These are phyloP conservation scores for Raddia guianensis DNA, from an alignment of 176 grass and related monocot genomes.

Conservation along the genomic window DNA sequence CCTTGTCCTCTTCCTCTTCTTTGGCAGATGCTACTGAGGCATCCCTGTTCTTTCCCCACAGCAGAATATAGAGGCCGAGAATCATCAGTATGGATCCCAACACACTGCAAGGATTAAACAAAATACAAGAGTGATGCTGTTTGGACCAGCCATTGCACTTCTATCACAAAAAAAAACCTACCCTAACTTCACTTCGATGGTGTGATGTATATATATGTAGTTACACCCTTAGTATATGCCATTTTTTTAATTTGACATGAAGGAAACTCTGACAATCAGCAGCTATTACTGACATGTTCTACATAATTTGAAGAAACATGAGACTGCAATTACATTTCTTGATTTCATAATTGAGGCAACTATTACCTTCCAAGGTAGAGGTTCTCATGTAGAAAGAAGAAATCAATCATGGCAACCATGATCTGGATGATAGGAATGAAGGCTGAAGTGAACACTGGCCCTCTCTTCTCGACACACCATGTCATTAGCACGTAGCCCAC, in stretches of 20 bases:
- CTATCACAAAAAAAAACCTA: constrained; percentile 6
- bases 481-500: constrained; percentile 80
- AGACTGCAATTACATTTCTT: neutral
- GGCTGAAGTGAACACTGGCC: constrained; percentile 83
- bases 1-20: constrained; percentile 57
- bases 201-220: neutral
- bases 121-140: constrained; percentile 33
- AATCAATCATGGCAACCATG: constrained; percentile 83
- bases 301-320: neutral
- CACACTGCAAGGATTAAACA: constrained; percentile 60
- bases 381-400: constrained; percentile 81
- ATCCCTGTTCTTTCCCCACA: constrained; percentile 93
- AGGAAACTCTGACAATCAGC: neutral
- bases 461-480: constrained; percentile 97
- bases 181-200: neutral
- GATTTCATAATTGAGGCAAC: neutral
- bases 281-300: neutral
- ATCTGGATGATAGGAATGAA: constrained; percentile 96
- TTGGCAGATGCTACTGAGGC: constrained; percentile 33
- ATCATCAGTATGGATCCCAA: constrained; percentile 76
- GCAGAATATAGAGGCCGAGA: constrained; percentile 72
- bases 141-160: constrained; percentile 32
- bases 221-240: neutral
- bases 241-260: neutral
- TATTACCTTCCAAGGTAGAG: constrained; percentile 85